phyloP scores from a whole-genome alignment of 306 rosid genomes.

The Cucumis hystrix region DNA sequence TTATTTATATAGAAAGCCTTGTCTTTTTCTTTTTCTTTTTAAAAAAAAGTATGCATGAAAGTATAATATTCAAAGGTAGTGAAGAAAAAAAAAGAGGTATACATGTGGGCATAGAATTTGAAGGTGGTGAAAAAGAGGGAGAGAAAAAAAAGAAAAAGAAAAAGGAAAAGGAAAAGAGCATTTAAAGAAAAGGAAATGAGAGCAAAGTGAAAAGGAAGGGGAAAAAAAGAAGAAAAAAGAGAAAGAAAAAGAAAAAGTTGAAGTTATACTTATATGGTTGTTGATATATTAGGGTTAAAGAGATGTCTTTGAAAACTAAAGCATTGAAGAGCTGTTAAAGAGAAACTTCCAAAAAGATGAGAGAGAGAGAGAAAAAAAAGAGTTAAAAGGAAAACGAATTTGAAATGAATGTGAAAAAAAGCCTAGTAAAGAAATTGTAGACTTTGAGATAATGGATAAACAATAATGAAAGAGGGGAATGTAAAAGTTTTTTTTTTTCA shows the following conservation, averaged over 20 bases:
- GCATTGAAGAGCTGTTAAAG: slow-evolving; percentile 21
- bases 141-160: slow-evolving; percentile 5
- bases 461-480: slow-evolving; percentile 10
- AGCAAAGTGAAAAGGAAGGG: background rate
- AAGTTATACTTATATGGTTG: background rate
- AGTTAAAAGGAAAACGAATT: slow-evolving; percentile 15
- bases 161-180: slow-evolving; percentile 16
- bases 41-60: background rate
- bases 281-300: slow-evolving; percentile 7
- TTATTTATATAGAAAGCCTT: background rate
- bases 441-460: slow-evolving; percentile 20
- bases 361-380: background rate
- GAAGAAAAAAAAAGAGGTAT: background rate
- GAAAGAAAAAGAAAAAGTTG: slow-evolving; percentile 13
- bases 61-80: slow-evolving; percentile 1
- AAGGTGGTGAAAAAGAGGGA: background rate
- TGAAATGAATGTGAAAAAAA: slow-evolving; percentile 24
- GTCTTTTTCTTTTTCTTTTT: background rate
- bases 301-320: background rate
- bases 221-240: slow-evolving; percentile 4
- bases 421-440: slow-evolving; percentile 13
- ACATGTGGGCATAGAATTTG: background rate
- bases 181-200: background rate
- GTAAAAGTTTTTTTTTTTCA: background rate
- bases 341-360: slow-evolving; percentile 73